Percentiles rank a stretch among this genome's conserved stretches.
Conservation (phyloP, 2,329 filamentous ascomycete genomes). For the Sclerotinia borealis region DNA sequence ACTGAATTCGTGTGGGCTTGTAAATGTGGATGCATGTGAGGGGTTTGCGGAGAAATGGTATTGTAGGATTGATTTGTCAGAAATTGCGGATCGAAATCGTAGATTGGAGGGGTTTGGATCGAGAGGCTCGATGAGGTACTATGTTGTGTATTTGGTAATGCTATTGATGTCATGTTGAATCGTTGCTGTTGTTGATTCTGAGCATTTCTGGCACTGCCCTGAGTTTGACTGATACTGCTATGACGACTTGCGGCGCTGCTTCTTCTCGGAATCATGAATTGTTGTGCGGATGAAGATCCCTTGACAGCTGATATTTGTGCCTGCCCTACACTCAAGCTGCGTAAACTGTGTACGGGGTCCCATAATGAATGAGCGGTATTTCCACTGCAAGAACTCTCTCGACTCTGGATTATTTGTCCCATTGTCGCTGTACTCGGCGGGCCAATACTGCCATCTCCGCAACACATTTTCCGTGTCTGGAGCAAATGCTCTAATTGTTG, state of each 20-base stretch:
- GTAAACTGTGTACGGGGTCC: slow-evolving; percentile 19
- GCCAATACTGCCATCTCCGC: slow-evolving; percentile 16
- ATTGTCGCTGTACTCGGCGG: not conserved
- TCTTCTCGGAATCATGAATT: slow-evolving; percentile 24
- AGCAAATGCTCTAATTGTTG: slow-evolving; percentile 28
- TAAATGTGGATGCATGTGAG: not conserved
- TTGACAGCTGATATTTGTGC: slow-evolving; percentile 15
- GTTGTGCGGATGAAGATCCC: slow-evolving; percentile 15
- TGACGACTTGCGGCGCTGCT: slow-evolving; percentile 20
- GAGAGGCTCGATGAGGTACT: slow-evolving; percentile 17
- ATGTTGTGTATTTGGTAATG: slow-evolving; percentile 2
- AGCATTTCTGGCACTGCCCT: slow-evolving; percentile 10
- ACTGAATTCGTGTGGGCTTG: not conserved
- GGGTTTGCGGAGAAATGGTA: not conserved
- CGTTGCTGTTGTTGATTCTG: slow-evolving; percentile 13
- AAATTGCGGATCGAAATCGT: slow-evolving; percentile 21
- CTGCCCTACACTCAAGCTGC: slow-evolving; percentile 13
- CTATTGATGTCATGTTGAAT: slow-evolving; percentile 1
- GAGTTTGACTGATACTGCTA: slow-evolving; percentile 17
- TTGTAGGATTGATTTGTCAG: slow-evolving; percentile 1
- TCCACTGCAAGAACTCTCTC: slow-evolving; percentile 23
- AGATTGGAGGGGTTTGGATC: slow-evolving; percentile 19
- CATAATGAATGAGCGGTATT: slow-evolving; percentile 24
- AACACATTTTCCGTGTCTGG: slow-evolving; percentile 22
- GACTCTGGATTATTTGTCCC: slow-evolving; percentile 13